Percentiles rank a stretch among this genome's conserved stretches.
These are phyloP conservation scores for Metschnikowia kofuensis DNA, from an alignment of 805 yeast species.

Conservation along the genomic window DNA sequence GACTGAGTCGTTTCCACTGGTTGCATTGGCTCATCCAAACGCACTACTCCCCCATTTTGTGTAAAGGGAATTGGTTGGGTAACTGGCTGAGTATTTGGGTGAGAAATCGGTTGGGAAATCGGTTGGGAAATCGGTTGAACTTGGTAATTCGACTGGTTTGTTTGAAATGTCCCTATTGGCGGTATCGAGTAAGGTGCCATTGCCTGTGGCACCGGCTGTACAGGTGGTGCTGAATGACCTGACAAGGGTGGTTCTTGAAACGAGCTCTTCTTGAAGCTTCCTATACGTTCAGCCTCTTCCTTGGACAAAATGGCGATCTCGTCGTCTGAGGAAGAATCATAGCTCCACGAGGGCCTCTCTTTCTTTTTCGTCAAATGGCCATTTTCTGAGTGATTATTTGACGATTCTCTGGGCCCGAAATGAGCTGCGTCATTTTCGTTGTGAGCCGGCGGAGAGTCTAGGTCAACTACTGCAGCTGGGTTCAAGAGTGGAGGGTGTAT, in stretches of 20 bases:
- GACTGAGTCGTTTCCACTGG: no score
- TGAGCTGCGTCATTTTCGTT: not conserved
- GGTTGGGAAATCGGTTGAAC: no score
- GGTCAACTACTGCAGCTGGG: not conserved
- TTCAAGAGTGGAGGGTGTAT: not conserved
- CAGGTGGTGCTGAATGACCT: not conserved
- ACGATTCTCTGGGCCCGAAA: not conserved
- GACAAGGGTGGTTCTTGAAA: conserved; percentile 11
- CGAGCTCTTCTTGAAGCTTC: conserved; percentile 25
- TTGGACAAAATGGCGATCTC: conserved; percentile 29
- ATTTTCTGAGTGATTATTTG: not conserved
- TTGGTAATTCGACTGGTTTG: conserved; percentile 24
- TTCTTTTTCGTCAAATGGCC: not conserved
- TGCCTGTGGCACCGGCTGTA: not conserved
- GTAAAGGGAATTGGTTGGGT: no score
- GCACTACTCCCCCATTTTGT: no score
- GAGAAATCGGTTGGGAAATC: no score
- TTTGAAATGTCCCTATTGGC: conserved; percentile 12
- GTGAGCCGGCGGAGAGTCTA: not conserved
- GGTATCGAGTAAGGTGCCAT: no score
- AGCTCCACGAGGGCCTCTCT: not conserved
- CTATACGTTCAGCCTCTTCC: conserved; percentile 26
- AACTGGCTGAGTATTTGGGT: no score
- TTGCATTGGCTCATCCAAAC: no score
- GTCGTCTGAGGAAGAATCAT: conserved; percentile 16